These are phyloP conservation scores for Crassisporium funariophilum DNA, from an alignment of 768 basidiomycete genomes.

Conservation along the genomic window DNA sequence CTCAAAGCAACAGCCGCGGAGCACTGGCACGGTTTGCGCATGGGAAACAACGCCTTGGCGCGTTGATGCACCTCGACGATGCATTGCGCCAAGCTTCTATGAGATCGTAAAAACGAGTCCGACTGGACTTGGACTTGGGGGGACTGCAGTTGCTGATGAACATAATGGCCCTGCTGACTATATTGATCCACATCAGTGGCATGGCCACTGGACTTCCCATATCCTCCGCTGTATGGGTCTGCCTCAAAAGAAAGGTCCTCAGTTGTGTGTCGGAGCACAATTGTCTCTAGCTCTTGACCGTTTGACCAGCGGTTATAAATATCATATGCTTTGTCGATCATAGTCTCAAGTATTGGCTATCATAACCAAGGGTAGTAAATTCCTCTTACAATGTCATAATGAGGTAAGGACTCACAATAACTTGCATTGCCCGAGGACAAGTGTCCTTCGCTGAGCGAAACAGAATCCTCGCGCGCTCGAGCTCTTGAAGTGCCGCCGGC, in stretches of 20 bases:
- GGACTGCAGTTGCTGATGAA: conserved; percentile 15
- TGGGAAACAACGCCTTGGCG: conserved; percentile 43
- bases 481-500: conserved; percentile 62
- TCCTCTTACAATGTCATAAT: conserved; percentile 1
- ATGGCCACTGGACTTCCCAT: conserved; percentile 4
- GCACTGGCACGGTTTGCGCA: conserved; percentile 47
- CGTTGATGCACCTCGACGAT: conserved; percentile 50
- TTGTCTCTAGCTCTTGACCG: conserved; percentile 45
- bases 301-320: conserved; percentile 50
- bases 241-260: conserved; percentile 28
- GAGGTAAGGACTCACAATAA: conserved; percentile 39
- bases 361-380: conserved; percentile 4
- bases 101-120: conserved; percentile 43
- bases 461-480: conserved; percentile 49
- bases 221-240: conserved; percentile 19
- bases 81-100: conserved; percentile 46
- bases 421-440: conserved; percentile 48
- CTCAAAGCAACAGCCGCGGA: conserved; percentile 25
- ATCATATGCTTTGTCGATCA: conserved; percentile 53
- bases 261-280: conserved; percentile 40
- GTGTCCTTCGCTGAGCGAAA: conserved; percentile 48
- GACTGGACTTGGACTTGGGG: conserved; percentile 23
- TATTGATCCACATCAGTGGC: conserved; percentile 10
- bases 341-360: conserved; percentile 49
- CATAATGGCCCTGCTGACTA: conserved; percentile 13